A percentile compares a stretch with the other conserved stretches of the same genome.
Conservation (phyloP, 169 alveolate species). For the Eimeria sp. region DNA sequence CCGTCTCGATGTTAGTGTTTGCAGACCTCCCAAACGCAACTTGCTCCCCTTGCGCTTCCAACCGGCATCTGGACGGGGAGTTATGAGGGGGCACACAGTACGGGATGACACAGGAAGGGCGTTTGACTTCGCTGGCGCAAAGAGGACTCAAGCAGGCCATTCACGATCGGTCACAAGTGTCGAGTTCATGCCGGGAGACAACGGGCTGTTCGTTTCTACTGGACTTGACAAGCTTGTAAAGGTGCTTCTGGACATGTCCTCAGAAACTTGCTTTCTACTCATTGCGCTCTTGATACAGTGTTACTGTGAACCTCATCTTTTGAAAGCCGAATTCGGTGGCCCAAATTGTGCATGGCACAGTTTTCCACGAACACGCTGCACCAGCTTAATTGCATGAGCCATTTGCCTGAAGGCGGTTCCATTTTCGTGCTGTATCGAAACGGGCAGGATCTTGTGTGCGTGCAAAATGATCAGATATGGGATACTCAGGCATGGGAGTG, state of each 20-base stretch:
- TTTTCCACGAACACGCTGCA: neutral
- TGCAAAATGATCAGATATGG: slow-evolving; percentile 69
- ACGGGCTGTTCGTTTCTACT: slow-evolving; percentile 77
- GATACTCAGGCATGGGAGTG: slow-evolving; percentile 80
- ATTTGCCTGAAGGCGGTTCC: neutral
- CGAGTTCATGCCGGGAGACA: slow-evolving; percentile 79
- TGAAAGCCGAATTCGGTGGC: neutral
- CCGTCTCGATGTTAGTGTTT: neutral
- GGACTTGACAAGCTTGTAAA: slow-evolving; percentile 74
- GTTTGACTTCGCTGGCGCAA: neutral
- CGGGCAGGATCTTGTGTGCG: neutral
- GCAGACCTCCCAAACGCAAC: slow-evolving; percentile 70
- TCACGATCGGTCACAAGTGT: slow-evolving; percentile 69
- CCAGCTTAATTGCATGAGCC: neutral
- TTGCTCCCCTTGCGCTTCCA: slow-evolving; percentile 71
- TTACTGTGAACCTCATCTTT: neutral
- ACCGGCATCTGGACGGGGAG: slow-evolving; percentile 6
- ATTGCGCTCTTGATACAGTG: neutral
- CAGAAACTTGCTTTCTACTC: neutral
- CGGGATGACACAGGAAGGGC: neutral
- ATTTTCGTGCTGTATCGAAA: too few species aligned
- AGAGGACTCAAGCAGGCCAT: slow-evolving; percentile 59
- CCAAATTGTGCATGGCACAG: neutral
- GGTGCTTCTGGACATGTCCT: neutral
- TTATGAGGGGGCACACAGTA: neutral